phyloP scores from a whole-genome alignment of 768 basidiomycete genomes.

The Rhizopogon vulgaris region DNA sequence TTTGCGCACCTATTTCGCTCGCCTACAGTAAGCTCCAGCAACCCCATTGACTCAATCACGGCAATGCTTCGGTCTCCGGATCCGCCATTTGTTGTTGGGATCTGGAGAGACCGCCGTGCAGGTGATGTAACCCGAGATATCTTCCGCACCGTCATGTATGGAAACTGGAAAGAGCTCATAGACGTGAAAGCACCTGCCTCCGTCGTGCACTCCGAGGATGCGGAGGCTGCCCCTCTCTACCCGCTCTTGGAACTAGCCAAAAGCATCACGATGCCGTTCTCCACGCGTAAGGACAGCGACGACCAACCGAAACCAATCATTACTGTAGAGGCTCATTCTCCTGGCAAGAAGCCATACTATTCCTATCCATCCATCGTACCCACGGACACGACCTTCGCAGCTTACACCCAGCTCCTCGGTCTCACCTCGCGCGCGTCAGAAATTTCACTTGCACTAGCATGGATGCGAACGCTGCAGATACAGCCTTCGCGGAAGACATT shows the following conservation, averaged over 20 bases:
- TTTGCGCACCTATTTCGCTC: slow-evolving; percentile 35
- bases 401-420: slow-evolving; percentile 60
- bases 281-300: not conserved
- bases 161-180: slow-evolving; percentile 44
- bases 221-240: slow-evolving; percentile 13
- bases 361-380: slow-evolving; percentile 39
- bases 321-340: not conserved
- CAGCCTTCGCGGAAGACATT: slow-evolving; percentile 50
- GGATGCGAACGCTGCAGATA: slow-evolving; percentile 64
- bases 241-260: slow-evolving; percentile 24
- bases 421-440: slow-evolving; percentile 42
- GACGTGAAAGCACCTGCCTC: slow-evolving; percentile 31
- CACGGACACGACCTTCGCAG: slow-evolving; percentile 44
- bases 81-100: slow-evolving; percentile 25
- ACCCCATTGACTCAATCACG: slow-evolving; percentile 23
- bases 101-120: slow-evolving; percentile 42
- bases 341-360: slow-evolving; percentile 5
- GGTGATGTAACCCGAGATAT: slow-evolving; percentile 43
- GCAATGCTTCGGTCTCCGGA: slow-evolving; percentile 22
- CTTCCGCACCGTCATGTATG: slow-evolving; percentile 52
- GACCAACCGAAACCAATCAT: not conserved
- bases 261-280: slow-evolving; percentile 16
- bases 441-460: slow-evolving; percentile 61
- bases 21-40: slow-evolving; percentile 5
- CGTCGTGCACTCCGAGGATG: slow-evolving; percentile 21